Evolutionary conservation across 805 yeast species (phyloP).

Genomic region (Starmerella khaoyaiensis): DNA sequence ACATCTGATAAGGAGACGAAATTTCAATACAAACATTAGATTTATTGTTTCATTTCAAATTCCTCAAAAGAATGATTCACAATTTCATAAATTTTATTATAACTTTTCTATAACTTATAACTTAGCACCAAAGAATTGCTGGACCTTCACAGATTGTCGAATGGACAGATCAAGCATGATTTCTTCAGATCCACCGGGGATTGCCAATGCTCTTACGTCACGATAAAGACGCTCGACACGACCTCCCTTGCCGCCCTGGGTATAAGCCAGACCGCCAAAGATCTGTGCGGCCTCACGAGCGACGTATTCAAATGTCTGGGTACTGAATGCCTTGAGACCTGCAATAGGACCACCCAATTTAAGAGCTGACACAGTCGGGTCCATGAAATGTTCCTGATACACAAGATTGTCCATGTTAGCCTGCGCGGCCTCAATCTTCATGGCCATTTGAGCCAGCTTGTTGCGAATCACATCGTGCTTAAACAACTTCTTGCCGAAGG

Average conservation of each 20-base stretch:
- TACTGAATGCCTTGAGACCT: slow-evolving; percentile 32
- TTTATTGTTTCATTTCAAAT: not conserved
- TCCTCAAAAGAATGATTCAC: not conserved
- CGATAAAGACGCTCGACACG: slow-evolving; percentile 34
- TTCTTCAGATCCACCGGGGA: slow-evolving; percentile 38
- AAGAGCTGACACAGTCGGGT: slow-evolving; percentile 31
- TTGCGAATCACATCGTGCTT: slow-evolving; percentile 34
- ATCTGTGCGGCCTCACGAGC: slow-evolving; percentile 36
- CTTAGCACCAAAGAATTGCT: slow-evolving; percentile 31
- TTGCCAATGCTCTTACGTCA: slow-evolving; percentile 34
- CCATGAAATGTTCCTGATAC: slow-evolving; percentile 29
- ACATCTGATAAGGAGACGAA: too few species aligned
- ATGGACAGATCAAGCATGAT: slow-evolving; percentile 34
- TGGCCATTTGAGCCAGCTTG: slow-evolving; percentile 34
- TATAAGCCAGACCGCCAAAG: slow-evolving; percentile 34
- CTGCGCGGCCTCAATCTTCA: slow-evolving; percentile 32
- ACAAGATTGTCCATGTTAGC: slow-evolving; percentile 30
- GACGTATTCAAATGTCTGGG: slow-evolving; percentile 33
- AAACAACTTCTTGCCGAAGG: slow-evolving; percentile 33
- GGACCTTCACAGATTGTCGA: slow-evolving; percentile 32
- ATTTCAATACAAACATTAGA: too few species aligned
- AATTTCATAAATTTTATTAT: not conserved
- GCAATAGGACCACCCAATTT: slow-evolving; percentile 36
- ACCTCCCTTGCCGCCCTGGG: slow-evolving; percentile 35
- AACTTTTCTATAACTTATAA: slow-evolving; percentile 22